Evolutionary conservation across 2,329 filamentous ascomycete genomes (phyloP), one percentile per base, ranked within the genome.

Genomic region (Cephalotrichum gorgonifer): DNA sequence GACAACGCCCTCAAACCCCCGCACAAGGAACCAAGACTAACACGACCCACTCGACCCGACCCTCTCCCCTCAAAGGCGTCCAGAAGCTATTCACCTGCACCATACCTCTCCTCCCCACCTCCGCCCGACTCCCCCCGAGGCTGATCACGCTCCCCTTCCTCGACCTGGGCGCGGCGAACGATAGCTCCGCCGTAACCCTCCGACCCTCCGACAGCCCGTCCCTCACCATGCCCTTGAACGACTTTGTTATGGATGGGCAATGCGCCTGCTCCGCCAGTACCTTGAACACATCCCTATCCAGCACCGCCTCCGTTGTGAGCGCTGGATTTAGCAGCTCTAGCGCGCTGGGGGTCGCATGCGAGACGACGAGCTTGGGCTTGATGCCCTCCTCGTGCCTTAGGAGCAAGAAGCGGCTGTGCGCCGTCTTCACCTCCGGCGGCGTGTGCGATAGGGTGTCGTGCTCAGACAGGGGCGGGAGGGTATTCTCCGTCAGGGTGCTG

Each of bases 261-360:
- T 63, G 62, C 2, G 69, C 64, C 42, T 72, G 66, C n/a, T 73
- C 67, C 4, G 65, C 61, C 4, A 81, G 66, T n/a, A 79, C 69
- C 38, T 70, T 66, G 57, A 81, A 81, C 12, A 79, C 65, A 51
- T 81, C 75, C 53, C 66, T 69, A 43, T 72, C 67, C 44, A 67
- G 57, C 15, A 73, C 62, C 2, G 64, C 60, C 2, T 64, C 61
- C 3, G 58, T 55, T 2, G 60, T 58, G 30, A 63, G 57, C 15
- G 61, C 61, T 2, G 75, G 62, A 12, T 70, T 68, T 1, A 80
- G 64, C 11, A 75, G 60, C 11, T 74, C 68, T 1, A 73, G 62
- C 44, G 75, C 68, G 11, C 69, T 65, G 6, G 65, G 62, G 1
- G 73, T 76, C 54, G 68, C 71, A 57, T 69, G 74, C 7, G 67